Conservation (phyloP, 371 early-diverging fungal genomes). For the Massospora cicadina region DNA sequence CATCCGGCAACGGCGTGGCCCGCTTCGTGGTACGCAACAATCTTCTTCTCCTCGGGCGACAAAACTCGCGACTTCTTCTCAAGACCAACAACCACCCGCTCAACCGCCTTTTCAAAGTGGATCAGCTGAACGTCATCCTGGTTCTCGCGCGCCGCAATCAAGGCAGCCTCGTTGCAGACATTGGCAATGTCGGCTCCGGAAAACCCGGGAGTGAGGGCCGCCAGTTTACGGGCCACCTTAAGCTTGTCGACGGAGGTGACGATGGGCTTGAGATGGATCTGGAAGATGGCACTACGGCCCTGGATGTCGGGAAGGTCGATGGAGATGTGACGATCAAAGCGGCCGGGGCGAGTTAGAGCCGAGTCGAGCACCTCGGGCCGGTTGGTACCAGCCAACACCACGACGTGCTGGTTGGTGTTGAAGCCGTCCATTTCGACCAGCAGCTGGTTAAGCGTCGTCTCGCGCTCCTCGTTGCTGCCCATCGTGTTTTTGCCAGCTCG, state of each 20-base stretch:
- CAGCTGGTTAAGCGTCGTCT: slow-evolving; percentile 92
- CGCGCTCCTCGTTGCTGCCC: slow-evolving; percentile 96
- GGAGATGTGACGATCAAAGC: slow-evolving; percentile 95
- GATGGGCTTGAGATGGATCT: slow-evolving; percentile 88
- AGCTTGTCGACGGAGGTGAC: slow-evolving; percentile 67
- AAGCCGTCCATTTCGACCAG: slow-evolving; percentile 99
- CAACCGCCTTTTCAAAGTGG: slow-evolving; percentile 95
- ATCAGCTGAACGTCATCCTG: slow-evolving; percentile 54
- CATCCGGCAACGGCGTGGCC: slow-evolving; percentile 98
- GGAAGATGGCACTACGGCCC: slow-evolving; percentile 88
- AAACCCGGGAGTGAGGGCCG: slow-evolving; percentile 93
- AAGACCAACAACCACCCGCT: slow-evolving; percentile 94
- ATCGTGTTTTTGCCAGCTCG: slow-evolving; percentile 58
- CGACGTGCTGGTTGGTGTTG: slow-evolving; percentile 74
- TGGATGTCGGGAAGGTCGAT: slow-evolving; percentile 94
- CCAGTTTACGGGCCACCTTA: slow-evolving; percentile 59
- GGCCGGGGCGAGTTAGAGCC: slow-evolving; percentile 89
- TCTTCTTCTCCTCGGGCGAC: slow-evolving; percentile 95
- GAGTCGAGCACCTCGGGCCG: slow-evolving; percentile 82
- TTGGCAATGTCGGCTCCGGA: slow-evolving; percentile 95
- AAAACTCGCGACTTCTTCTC: slow-evolving; percentile 92
- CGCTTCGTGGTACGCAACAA: slow-evolving; percentile 97
- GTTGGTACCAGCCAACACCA: slow-evolving; percentile 91
- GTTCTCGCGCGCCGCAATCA: slow-evolving; percentile 83
- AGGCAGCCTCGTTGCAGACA: slow-evolving; percentile 98